A percentile compares a stretch with the other conserved stretches of the same genome.
Evolutionary conservation across 345 rosid species (phyloP).

Genomic region (Jatropha curcas): DNA sequence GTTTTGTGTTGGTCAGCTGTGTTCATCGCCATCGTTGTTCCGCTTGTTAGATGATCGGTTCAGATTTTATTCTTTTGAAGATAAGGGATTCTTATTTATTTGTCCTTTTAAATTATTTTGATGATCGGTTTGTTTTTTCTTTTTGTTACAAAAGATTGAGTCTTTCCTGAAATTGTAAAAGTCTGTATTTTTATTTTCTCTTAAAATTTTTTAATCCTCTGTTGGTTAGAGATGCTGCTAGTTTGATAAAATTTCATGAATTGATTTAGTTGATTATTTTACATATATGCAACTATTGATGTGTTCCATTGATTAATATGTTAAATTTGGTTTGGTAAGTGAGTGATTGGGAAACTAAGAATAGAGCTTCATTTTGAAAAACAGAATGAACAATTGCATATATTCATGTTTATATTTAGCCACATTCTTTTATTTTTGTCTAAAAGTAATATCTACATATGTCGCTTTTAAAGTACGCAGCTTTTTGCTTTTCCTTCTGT

Average conservation of each 20-base stretch:
- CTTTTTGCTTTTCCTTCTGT: not conserved
- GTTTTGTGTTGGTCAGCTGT: no score
- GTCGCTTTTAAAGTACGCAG: constrained; percentile 25
- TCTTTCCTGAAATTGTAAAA: not conserved
- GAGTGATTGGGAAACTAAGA: constrained; percentile 1
- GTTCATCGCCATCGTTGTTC: not conserved
- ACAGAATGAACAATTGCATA: constrained; percentile 19
- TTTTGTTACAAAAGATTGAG: constrained; percentile 14
- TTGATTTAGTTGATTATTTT: constrained; percentile 5
- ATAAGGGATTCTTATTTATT: not conserved
- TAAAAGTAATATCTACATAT: constrained; percentile 10
- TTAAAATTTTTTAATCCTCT: not conserved
- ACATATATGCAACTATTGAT: not conserved
- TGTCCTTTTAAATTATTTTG: constrained; percentile 4
- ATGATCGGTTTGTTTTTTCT: constrained; percentile 33
- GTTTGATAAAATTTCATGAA: not conserved
- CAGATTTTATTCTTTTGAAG: not conserved
- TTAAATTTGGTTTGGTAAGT: constrained; percentile 11
- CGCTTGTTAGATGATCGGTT: constrained; percentile 39
- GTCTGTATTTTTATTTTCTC: not conserved
- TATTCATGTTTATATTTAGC: constrained; percentile 20
- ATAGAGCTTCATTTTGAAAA: constrained; percentile 14
- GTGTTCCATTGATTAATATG: not conserved
- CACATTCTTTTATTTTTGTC: constrained; percentile 31
- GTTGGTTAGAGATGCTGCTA: not conserved